Evolutionary conservation across 345 rosid species (phyloP).

Genomic region (Euclidium syriacum): DNA sequence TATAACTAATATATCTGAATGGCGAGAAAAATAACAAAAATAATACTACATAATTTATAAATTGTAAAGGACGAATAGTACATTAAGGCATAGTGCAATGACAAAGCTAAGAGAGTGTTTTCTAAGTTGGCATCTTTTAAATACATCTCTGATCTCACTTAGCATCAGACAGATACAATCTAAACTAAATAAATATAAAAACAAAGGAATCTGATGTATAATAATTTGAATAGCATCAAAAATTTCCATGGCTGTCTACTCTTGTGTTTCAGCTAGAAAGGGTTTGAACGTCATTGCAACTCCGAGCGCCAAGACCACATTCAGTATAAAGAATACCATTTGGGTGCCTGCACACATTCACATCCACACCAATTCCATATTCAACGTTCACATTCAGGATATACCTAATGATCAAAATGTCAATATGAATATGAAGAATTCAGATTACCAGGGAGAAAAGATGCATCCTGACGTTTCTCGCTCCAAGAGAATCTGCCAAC

Average conservation of each 20-base stretch:
- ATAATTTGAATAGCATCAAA: not conserved
- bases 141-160: not conserved
- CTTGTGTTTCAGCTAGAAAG: conserved; percentile 36
- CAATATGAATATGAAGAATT: not conserved
- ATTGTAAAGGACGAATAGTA: too few relatives aligned
- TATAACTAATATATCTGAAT: too few relatives aligned
- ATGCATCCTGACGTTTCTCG: conserved; percentile 39
- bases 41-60: too few relatives aligned
- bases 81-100: too few relatives aligned
- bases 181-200: not conserved
- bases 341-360: conserved; percentile 48
- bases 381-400: not conserved
- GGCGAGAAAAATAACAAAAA: too few relatives aligned
- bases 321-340: conserved; percentile 61
- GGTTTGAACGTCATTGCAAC: conserved; percentile 70
- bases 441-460: conserved; percentile 40
- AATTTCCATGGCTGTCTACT: not conserved
- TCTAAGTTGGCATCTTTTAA: too few relatives aligned
- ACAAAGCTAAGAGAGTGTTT: too few relatives aligned
- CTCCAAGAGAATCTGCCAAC: conserved; percentile 40
- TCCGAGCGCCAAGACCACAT: conserved; percentile 46
- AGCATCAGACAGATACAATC: not conserved
- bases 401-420: not conserved
- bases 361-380: not conserved
- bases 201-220: too few relatives aligned